These are phyloP conservation scores for Termitomyces sp. DNA, from an alignment of 768 basidiomycete species.

Conservation along the genomic window DNA sequence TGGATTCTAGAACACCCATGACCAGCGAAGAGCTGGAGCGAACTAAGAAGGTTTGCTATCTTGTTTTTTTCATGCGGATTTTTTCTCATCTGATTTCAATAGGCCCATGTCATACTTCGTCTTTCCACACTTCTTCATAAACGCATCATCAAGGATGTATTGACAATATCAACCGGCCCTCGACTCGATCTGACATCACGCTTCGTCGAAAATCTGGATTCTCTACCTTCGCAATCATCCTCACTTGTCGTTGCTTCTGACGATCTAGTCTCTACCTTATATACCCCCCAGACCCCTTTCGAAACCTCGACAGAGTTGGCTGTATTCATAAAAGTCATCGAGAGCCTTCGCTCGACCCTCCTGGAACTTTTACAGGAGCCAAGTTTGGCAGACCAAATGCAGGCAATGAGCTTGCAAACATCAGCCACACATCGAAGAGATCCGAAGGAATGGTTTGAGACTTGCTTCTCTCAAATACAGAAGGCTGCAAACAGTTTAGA, in stretches of 20 bases:
- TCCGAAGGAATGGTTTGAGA: constrained; percentile 53
- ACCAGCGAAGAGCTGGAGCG: constrained; percentile 45
- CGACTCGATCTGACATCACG: constrained; percentile 12
- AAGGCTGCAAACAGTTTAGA: constrained; percentile 29
- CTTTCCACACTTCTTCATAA: constrained; percentile 58
- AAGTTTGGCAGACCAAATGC: constrained; percentile 24
- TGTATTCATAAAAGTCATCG: constrained; percentile 30
- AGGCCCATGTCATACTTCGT: constrained; percentile 61
- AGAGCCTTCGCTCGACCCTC: constrained; percentile 27
- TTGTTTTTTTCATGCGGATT: background rate
- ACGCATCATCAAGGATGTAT: constrained; percentile 46
- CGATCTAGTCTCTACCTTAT: constrained; percentile 62
- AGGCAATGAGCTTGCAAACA: constrained; percentile 15
- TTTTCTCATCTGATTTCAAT: background rate
- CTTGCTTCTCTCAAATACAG: constrained; percentile 58
- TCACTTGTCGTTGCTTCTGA: constrained; percentile 51
- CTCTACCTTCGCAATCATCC: constrained; percentile 43
- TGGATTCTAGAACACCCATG: constrained; percentile 41
- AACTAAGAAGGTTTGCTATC: constrained; percentile 45
- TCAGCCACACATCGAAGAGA: constrained; percentile 22
- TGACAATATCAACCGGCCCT: constrained; percentile 22
- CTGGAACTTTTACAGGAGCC: constrained; percentile 16
- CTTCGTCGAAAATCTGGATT: constrained; percentile 36
- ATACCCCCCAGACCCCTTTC: constrained; percentile 51
- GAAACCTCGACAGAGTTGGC: constrained; percentile 34